These are phyloP conservation scores for Mycena venus DNA, from an alignment of 768 basidiomycete species.

Conservation along the genomic window DNA sequence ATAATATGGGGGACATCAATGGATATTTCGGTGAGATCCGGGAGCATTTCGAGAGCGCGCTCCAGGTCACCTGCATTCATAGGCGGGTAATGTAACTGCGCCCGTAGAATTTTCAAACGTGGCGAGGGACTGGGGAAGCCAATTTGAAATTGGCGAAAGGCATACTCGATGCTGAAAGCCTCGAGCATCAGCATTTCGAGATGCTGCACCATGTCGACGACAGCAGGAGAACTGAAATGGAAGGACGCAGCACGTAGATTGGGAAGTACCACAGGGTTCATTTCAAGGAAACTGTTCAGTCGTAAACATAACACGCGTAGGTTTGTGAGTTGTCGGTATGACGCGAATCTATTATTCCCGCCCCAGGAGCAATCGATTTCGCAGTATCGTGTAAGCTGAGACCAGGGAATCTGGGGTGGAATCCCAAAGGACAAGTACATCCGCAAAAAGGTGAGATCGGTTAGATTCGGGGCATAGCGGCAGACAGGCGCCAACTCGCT, in stretches of 20 bases:
- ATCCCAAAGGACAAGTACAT: not conserved
- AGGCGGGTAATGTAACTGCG: rapidly evolving
- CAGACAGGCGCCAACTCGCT: not conserved
- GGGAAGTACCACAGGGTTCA: not conserved
- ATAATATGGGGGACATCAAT: conserved; percentile 9
- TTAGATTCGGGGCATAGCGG: not conserved
- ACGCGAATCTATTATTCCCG: not conserved
- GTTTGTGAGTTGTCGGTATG: conserved; percentile 2
- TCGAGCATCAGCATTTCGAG: conserved; percentile 22
- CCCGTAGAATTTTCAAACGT: conserved; percentile 1
- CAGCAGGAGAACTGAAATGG: not conserved
- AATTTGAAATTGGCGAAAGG: not conserved
- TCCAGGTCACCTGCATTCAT: not conserved
- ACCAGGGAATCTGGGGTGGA: not conserved
- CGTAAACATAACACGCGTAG: not conserved
- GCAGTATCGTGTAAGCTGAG: conserved; percentile 8
- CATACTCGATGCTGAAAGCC: not conserved
- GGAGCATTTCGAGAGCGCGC: not conserved
- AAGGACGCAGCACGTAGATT: conserved; percentile 3
- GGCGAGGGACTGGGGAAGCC: not conserved
- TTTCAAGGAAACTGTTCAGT: not conserved
- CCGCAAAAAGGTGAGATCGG: conserved; percentile 1
- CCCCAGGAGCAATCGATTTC: not conserved
- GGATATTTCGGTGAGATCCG: conserved; percentile 3
- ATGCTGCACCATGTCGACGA: not conserved